Percentiles rank a stretch among this genome's conserved stretches.
phyloP scores from a whole-genome alignment of 2,329 filamentous ascomycete species.

The Mycocentrospora acerina region DNA sequence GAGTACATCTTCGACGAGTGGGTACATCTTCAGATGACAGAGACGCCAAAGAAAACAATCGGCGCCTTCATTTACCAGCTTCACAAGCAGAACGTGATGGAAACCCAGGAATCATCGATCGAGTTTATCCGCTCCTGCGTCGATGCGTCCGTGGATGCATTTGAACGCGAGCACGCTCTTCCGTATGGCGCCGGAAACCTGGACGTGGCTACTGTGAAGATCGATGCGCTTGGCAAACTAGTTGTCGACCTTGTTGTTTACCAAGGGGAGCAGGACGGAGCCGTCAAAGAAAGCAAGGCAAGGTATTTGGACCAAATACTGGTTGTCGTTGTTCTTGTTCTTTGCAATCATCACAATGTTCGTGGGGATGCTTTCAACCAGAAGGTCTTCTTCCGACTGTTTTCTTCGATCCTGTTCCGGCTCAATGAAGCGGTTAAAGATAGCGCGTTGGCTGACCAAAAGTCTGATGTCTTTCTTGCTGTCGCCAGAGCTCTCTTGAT shows the following conservation, averaged over 20 bases:
- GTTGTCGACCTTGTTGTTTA: conserved; percentile 74
- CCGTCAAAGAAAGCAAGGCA: conserved; percentile 63
- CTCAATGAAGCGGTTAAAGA: conserved; percentile 61
- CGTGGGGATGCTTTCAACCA: conserved; percentile 81
- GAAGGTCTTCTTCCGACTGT: conserved; percentile 86
- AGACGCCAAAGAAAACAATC: conserved; percentile 70
- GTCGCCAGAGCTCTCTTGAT: conserved; percentile 71
- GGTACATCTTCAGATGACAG: conserved; percentile 78
- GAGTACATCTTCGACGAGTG: conserved; percentile 97
- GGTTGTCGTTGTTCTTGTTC: conserved; percentile 73
- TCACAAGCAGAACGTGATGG: conserved; percentile 71
- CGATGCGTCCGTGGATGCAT: conserved; percentile 75
- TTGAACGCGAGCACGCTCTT: conserved; percentile 68
- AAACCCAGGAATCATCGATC: conserved; percentile 72
- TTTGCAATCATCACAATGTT: conserved; percentile 83
- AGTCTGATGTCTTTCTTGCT: conserved; percentile 68
- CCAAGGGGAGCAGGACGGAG: conserved; percentile 61
- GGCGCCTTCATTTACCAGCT: conserved; percentile 82
- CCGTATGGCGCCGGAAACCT: conserved; percentile 58
- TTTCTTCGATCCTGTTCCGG: conserved; percentile 80
- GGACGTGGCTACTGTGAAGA: conserved; percentile 61
- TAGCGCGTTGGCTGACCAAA: conserved; percentile 51
- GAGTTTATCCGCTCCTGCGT: conserved; percentile 79
- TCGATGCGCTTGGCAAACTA: conserved; percentile 82
- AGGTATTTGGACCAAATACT: conserved; percentile 77